Percentiles rank a stretch among this genome's conserved stretches.
These are phyloP conservation scores for Clavulina sp. DNA, from an alignment of 768 basidiomycete species.

Conservation along the genomic window DNA sequence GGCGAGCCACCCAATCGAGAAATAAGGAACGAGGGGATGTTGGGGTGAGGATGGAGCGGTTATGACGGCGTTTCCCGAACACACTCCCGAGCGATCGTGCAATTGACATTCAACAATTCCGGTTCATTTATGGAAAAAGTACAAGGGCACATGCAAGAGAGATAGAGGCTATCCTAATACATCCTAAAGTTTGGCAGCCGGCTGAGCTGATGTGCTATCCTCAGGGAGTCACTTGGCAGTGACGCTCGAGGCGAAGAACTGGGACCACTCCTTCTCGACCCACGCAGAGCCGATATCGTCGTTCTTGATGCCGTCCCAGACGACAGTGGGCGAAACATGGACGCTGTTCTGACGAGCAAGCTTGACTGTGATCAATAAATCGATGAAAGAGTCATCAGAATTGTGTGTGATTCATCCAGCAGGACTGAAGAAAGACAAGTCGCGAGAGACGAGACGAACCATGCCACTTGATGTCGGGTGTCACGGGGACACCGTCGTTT, in stretches of 20 bases:
- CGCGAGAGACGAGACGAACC: conserved; percentile 29
- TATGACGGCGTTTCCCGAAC: too few species aligned
- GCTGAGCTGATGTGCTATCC: too few species aligned
- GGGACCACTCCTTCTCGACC: conserved; percentile 64
- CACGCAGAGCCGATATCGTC: conserved; percentile 32
- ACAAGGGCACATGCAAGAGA: too few species aligned
- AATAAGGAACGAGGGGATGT: too few species aligned
- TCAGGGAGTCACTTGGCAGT: too few species aligned
- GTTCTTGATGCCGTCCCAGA: conserved; percentile 37
- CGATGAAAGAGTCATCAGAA: background rate
- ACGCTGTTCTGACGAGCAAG: conserved; percentile 79
- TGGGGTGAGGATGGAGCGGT: too few species aligned
- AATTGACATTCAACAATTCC: too few species aligned
- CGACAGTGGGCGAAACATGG: conserved; percentile 72
- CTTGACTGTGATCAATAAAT: conserved; percentile 47
- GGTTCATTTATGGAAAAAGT: too few species aligned
- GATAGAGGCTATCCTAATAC: too few species aligned
- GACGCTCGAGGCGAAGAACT: conserved; percentile 46
- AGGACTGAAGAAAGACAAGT: background rate
- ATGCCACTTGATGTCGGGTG: conserved; percentile 78
- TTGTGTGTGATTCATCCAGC: background rate
- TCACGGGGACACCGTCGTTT: conserved; percentile 70
- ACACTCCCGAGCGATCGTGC: too few species aligned
- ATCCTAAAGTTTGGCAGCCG: too few species aligned
- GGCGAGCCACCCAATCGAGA: too few species aligned